Conservation (phyloP, 2,329 filamentous ascomycete species). For the Gaeumannomyces sp. region DNA sequence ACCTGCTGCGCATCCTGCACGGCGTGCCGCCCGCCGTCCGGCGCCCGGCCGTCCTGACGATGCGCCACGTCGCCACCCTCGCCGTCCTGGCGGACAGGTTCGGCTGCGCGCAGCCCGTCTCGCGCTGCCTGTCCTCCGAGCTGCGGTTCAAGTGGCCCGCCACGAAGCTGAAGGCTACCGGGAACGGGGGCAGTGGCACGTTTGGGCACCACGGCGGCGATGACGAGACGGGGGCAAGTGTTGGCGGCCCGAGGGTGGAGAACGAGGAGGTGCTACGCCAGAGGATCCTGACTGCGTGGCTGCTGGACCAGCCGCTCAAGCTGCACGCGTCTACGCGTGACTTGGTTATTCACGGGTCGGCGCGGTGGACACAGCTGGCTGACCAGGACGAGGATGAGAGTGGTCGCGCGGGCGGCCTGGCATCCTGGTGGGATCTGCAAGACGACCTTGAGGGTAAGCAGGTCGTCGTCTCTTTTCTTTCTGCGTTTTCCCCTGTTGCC, state of each 20-base stretch:
- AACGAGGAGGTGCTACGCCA: slow-evolving; percentile 61
- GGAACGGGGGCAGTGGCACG: not conserved
- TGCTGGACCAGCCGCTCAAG: slow-evolving; percentile 56
- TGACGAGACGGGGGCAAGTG: no score
- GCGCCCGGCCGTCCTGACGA: slow-evolving; percentile 31
- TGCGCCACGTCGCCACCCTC: slow-evolving; percentile 60
- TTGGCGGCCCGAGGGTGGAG: slow-evolving; percentile 29
- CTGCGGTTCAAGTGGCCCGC: slow-evolving; percentile 37
- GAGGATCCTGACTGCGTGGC: slow-evolving; percentile 60
- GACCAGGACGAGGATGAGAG: slow-evolving; percentile 22
- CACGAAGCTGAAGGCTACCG: slow-evolving; percentile 8
- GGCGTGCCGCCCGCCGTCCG: slow-evolving; percentile 34
- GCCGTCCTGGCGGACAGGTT: slow-evolving; percentile 69
- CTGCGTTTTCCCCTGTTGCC: not conserved
- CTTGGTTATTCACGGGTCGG: slow-evolving; percentile 59
- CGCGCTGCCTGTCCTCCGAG: slow-evolving; percentile 43
- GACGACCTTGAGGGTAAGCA: slow-evolving; percentile 57
- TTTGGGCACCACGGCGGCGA: slow-evolving; percentile 18
- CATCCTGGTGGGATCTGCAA: slow-evolving; percentile 69
- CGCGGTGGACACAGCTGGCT: slow-evolving; percentile 41
- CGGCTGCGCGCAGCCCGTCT: slow-evolving; percentile 53
- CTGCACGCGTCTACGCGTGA: slow-evolving; percentile 58
- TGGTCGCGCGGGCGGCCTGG: slow-evolving; percentile 24
- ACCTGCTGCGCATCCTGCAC: slow-evolving; percentile 63
- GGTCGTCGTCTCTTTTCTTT: slow-evolving; percentile 8